Conservation (phyloP, 2,329 filamentous ascomycete genomes). For the Pyrenophora tritici-repentis region DNA sequence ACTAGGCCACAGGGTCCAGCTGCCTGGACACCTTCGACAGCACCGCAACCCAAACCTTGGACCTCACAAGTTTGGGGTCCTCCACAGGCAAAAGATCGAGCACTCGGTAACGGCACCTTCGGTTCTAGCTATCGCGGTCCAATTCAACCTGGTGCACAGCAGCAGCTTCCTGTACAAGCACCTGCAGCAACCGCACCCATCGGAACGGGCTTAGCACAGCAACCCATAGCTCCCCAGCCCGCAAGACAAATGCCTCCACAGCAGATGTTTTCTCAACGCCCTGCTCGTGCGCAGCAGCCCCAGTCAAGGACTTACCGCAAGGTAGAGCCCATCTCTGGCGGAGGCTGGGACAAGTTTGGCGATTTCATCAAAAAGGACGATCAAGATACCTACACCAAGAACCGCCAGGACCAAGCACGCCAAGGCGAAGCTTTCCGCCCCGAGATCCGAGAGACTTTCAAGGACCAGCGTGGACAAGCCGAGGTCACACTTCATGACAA, state of each 20-base stretch:
- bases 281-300: constrained; percentile 20
- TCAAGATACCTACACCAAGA: constrained; percentile 26
- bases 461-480: constrained; percentile 36
- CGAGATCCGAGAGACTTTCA: constrained; percentile 42
- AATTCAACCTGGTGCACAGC: constrained; percentile 43
- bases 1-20: constrained; percentile 33
- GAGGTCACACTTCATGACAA: constrained; percentile 38
- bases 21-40: constrained; percentile 35
- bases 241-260: constrained; percentile 22
- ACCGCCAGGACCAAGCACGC: constrained; percentile 36
- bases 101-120: constrained; percentile 79
- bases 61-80: constrained; percentile 72
- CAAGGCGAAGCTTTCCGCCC: constrained; percentile 36
- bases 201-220: constrained; percentile 25
- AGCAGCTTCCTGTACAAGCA: constrained; percentile 35
- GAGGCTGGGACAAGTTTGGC: constrained; percentile 42
- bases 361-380: constrained; percentile 41
- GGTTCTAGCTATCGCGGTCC: constrained; percentile 63
- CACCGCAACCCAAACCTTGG: constrained; percentile 36
- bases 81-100: constrained; percentile 67
- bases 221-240: constrained; percentile 23
- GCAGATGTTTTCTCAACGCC: constrained; percentile 28
- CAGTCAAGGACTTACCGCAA: constrained; percentile 27
- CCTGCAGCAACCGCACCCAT: constrained; percentile 32
- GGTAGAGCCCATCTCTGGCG: constrained; percentile 37